Evolutionary conservation across 1,139 yeast species (phyloP).

Genomic region (Candida neerlandica): DNA sequence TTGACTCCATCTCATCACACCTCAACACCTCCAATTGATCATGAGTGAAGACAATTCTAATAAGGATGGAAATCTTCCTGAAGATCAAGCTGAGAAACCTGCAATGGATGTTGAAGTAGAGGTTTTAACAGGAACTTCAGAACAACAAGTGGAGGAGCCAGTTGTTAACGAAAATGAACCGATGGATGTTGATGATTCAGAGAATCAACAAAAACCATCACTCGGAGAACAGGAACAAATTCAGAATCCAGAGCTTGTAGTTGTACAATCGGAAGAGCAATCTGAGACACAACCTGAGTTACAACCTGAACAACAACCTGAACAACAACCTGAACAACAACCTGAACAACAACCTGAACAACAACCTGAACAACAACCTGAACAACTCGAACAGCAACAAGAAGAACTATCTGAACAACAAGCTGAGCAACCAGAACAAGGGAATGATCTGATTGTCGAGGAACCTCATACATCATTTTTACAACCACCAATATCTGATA

Average conservation of each 20-base stretch:
- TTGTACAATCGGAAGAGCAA: too few species aligned
- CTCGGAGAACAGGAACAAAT: not conserved
- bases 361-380: too few species aligned
- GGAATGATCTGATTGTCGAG: constrained; percentile 15
- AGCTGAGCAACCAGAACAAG: not conserved
- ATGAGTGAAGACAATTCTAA: constrained; percentile 14
- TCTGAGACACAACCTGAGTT: too few species aligned
- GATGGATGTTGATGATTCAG: not conserved
- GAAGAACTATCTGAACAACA: not conserved
- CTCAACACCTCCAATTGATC: not conserved
- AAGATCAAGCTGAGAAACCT: constrained; percentile 6
- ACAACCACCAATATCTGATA: constrained; percentile 15
- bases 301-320: too few species aligned
- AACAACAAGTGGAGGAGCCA: constrained; percentile 2
- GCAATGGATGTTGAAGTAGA: constrained; percentile 2
- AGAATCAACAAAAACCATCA: not conserved
- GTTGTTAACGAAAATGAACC: not conserved
- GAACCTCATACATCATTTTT: constrained; percentile 19
- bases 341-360: too few species aligned
- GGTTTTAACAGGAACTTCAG: not conserved
- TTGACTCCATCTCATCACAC: not conserved
- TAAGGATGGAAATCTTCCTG: constrained; percentile 1
- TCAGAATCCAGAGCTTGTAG: too few species aligned
- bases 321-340: too few species aligned
- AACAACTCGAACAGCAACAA: too few species aligned